Evolutionary conservation across 1,284 basidiomycete species (phyloP).

Genomic region (Cutaneotrichosporon cutaneum): DNA sequence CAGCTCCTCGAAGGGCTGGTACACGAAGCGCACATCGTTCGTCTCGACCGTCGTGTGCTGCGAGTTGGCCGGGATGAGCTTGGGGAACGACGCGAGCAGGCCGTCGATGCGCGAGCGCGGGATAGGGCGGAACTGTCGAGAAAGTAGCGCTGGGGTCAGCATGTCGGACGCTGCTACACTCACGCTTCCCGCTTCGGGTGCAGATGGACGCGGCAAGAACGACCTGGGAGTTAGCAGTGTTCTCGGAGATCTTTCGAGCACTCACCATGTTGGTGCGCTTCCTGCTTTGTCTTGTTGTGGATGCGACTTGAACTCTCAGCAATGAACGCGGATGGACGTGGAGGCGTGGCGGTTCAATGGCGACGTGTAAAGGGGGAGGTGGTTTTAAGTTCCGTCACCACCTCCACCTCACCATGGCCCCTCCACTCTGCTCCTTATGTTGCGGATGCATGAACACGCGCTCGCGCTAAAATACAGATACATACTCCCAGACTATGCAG

Average conservation of each 20-base stretch:
- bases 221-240: slow-evolving; percentile 38
- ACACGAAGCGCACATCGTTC: slow-evolving; percentile 91
- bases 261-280: slow-evolving; percentile 19
- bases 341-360: slow-evolving; percentile 4
- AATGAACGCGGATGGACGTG: slow-evolving; percentile 12
- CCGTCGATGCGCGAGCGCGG: slow-evolving; percentile 89
- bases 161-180: slow-evolving; percentile 22
- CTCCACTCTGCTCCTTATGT: background rate
- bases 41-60: slow-evolving; percentile 98
- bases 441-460: background rate
- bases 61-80: slow-evolving; percentile 92
- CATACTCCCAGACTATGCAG: slow-evolving; percentile 2
- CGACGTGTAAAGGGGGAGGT: background rate
- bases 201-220: slow-evolving; percentile 78
- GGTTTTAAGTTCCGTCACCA: background rate
- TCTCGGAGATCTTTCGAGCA: too few species aligned
- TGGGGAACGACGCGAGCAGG: slow-evolving; percentile 94
- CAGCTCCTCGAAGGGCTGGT: slow-evolving; percentile 96
- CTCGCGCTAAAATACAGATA: slow-evolving; percentile 5
- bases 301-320: background rate
- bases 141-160: slow-evolving; percentile 73
- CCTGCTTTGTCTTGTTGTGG: slow-evolving; percentile 10
- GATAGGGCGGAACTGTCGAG: slow-evolving; percentile 95
- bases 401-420: background rate
- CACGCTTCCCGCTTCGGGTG: slow-evolving; percentile 60